These are phyloP conservation scores for Botrytis sinoallii DNA, from an alignment of 2,329 filamentous ascomycete genomes.

Conservation along the genomic window DNA sequence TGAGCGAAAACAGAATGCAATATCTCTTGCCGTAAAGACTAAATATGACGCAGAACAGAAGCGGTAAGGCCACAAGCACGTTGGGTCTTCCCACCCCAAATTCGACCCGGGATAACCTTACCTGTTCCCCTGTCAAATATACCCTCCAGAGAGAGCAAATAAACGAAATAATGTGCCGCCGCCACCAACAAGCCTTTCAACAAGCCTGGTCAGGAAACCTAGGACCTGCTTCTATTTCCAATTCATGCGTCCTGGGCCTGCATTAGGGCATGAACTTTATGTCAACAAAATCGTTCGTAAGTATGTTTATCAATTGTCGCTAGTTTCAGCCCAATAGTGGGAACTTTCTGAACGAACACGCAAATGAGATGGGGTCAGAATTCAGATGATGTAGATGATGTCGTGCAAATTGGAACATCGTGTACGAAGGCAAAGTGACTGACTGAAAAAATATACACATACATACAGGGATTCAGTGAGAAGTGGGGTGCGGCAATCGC, in stretches of 20 bases:
- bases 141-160: neutral
- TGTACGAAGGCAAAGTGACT: neutral
- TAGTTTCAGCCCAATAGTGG: neutral
- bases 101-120: neutral
- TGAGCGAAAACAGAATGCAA: neutral
- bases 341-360: neutral
- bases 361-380: neutral
- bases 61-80: neutral
- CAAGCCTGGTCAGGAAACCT: neutral
- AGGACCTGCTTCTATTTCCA: neutral
- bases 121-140: neutral
- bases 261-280: neutral
- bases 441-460: neutral
- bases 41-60: neutral
- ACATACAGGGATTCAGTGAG: neutral
- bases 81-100: neutral
- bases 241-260: neutral
- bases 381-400: neutral
- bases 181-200: neutral
- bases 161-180: neutral
- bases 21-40: neutral
- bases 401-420: neutral
- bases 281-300: neutral
- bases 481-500: slow-evolving; percentile 4
- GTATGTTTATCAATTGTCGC: neutral